A percentile compares a stretch with the other conserved stretches of the same genome.
phyloP scores from a whole-genome alignment of 495 filamentous ascomycete genomes.

The Lasiosphaeria ovina region DNA sequence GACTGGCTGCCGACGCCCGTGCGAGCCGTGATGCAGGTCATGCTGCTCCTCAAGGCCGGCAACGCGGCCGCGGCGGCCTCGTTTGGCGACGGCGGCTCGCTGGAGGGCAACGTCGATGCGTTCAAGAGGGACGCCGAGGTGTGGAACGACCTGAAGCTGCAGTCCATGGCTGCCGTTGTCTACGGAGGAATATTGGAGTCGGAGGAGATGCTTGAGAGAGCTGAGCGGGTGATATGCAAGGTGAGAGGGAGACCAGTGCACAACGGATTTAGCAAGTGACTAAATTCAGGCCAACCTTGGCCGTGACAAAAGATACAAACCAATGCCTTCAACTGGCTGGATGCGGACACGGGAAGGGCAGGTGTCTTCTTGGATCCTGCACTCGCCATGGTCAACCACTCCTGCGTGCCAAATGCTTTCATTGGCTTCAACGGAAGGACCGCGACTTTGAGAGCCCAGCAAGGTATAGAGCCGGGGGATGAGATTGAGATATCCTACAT shows the following conservation, averaged over 20 bases:
- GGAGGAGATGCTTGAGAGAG: constrained; percentile 29
- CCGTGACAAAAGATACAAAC: constrained; percentile 38
- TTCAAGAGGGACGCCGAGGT: constrained; percentile 21
- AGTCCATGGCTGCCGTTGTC: constrained; percentile 43
- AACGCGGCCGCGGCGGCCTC: constrained; percentile 21
- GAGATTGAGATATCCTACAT: constrained; percentile 53
- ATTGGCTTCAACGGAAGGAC: constrained; percentile 45
- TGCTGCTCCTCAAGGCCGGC: constrained; percentile 30
- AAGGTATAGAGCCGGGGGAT: constrained; percentile 42
- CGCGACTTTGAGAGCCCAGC: constrained; percentile 39
- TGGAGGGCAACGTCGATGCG: constrained; percentile 40
- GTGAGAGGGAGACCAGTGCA: constrained; percentile 20
- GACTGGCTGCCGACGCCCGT: constrained; percentile 47
- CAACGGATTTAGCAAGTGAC: too few relatives aligned
- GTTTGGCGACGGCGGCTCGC: constrained; percentile 21
- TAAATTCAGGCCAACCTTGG: constrained; percentile 6
- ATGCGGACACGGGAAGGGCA: constrained; percentile 36
- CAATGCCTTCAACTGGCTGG: constrained; percentile 46
- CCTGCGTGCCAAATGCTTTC: constrained; percentile 51
- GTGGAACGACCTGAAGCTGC: constrained; percentile 45
- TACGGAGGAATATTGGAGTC: constrained; percentile 33
- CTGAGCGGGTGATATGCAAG: constrained; percentile 42
- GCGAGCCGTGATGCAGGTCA: constrained; percentile 43
- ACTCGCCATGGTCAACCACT: constrained; percentile 53
- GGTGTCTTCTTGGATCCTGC: constrained; percentile 45